Conservation (phyloP, 257 asterid genomes). For the Capsicum rhomboideum region DNA sequence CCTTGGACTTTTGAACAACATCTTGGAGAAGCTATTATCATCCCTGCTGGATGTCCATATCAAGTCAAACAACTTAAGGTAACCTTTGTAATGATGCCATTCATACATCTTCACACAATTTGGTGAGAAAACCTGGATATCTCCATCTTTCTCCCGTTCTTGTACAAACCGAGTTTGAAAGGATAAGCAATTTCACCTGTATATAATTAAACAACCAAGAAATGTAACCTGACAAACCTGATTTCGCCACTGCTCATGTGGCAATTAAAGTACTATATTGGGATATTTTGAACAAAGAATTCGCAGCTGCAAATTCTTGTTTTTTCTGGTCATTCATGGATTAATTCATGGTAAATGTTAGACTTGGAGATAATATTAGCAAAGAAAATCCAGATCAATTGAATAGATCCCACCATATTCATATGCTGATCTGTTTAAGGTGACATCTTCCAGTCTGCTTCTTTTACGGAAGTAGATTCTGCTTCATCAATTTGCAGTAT, state of each 20-base stretch:
- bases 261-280: too few relatives aligned
- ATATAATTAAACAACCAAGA: background rate
- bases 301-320: background rate
- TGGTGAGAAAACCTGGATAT: background rate
- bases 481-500: background rate
- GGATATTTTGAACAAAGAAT: background rate
- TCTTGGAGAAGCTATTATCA: constrained; percentile 82
- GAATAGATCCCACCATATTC: background rate
- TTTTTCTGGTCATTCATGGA: background rate
- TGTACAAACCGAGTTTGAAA: background rate
- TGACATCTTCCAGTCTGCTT: background rate
- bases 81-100: background rate
- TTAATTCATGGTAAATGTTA: background rate
- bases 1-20: constrained; percentile 89
- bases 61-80: constrained; percentile 83
- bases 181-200: background rate
- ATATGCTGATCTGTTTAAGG: background rate
- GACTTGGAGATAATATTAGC: background rate
- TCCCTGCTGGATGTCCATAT: constrained; percentile 99
- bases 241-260: background rate
- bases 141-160: background rate
- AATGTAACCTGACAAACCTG: background rate
- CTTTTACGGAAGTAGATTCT: background rate
- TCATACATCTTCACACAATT: background rate
- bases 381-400: background rate